phyloP scores from a whole-genome alignment of 2,329 filamentous ascomycete species.

The Cladosporium sp. region DNA sequence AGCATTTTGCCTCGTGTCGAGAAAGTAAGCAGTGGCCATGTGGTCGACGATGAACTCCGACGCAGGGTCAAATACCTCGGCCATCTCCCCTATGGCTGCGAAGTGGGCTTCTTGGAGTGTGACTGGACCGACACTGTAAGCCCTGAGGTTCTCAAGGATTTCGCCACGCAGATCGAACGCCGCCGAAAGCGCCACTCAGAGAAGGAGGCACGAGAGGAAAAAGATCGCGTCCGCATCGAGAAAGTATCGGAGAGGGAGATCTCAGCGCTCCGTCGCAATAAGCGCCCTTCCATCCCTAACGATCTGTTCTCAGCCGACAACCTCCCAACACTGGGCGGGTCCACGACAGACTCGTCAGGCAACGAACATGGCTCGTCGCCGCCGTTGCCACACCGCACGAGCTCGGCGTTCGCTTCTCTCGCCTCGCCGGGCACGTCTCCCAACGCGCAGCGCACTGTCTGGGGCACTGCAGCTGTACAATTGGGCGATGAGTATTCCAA shows the following conservation, averaged over 20 bases:
- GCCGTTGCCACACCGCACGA: constrained; percentile 56
- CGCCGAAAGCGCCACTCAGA: constrained; percentile 76
- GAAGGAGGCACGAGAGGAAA: constrained; percentile 82
- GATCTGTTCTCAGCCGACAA: constrained; percentile 39
- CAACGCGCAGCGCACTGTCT: constrained; percentile 74
- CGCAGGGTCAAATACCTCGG: constrained; percentile 83
- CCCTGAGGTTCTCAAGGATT: constrained; percentile 70
- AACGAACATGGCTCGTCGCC: constrained; percentile 35
- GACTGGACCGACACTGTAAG: constrained; percentile 91
- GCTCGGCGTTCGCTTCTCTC: constrained; percentile 65
- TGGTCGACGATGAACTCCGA: constrained; percentile 80
- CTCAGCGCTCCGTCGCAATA: constrained; percentile 64
- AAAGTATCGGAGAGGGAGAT: constrained; percentile 71
- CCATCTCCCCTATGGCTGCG: constrained; percentile 85
- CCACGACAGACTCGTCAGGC: constrained; percentile 25
- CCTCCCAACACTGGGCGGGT: constrained; percentile 32
- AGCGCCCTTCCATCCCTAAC: constrained; percentile 53
- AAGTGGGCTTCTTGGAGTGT: constrained; percentile 87
- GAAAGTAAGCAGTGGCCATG: constrained; percentile 83
- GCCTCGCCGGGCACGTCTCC: constrained; percentile 82
- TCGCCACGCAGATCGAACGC: constrained; percentile 73
- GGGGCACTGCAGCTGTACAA: constrained; percentile 76
- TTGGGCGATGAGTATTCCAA: constrained; percentile 56
- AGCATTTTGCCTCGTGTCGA: constrained; percentile 85
- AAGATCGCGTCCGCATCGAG: constrained; percentile 79